Evolutionary conservation across 345 rosid species (phyloP), one percentile per base, ranked within the genome.

Genomic region (Hirschfeldia incana): DNA sequence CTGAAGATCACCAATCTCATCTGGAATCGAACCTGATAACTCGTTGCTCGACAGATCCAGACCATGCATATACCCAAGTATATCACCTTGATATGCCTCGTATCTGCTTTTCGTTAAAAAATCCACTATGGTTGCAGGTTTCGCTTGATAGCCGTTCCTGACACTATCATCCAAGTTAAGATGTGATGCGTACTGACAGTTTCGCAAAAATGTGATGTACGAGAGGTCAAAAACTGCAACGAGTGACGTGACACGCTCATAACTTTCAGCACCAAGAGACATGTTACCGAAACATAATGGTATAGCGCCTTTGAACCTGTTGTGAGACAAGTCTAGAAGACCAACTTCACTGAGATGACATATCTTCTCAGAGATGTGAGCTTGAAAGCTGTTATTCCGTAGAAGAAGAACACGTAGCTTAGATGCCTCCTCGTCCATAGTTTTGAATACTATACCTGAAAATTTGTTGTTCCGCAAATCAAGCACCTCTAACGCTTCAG

Each of bases 11-110:
- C 84, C 84, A 15, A 92, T 73, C 58, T 85, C 86, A 76, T 5
- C 85, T 9, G 94, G 90, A 75, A 90, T 84, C 64, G 82, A 77
- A 67, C 92, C 93, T 0, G 86, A 81, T 59, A 92, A 57, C 58
- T 76, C 17, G 68, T 90, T 92, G 75, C 73, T 74, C 17, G 89
- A 90, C 84, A 92, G 44, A 87, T 90, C 92, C 60, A 92, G 75
- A 51, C 67, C 55, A 84, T 62, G 88, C 84, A 67, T 86, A 44
- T 11, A 62, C 12, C 39, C 80, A 79, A 39, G 85, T 55, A 62
- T 86, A 84, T 12, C 32, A 49, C 81, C 76, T 57, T 72, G 60
- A 65, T 62, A 78, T 8, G 49, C 64, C 2, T 78, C 76, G 12
- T 71, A 65, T 28, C 76, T 78, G 5, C 16, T 70, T 71, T 78